A percentile compares a stretch with the other conserved stretches of the same genome.
These are phyloP conservation scores for Diophrys appendiculata DNA, from an alignment of 73 alveolate genomes.

Conservation along the genomic window DNA sequence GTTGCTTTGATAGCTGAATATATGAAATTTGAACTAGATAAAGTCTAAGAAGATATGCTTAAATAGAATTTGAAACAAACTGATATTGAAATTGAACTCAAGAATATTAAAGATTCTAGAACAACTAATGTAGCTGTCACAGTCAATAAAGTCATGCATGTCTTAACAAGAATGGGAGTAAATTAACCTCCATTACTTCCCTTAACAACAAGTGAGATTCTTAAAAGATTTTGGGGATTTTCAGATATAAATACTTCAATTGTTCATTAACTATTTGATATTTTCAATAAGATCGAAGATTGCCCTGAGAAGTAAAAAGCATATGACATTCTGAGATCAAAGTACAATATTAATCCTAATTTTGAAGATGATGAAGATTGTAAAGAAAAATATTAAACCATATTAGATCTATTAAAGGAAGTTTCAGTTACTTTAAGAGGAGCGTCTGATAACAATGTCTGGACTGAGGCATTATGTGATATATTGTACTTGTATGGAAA, in stretches of 20 bases:
- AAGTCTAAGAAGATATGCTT: conserved; percentile 56
- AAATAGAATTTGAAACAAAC: conserved; percentile 56
- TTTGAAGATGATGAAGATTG: conserved; percentile 7
- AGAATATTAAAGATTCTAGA: conserved; percentile 72
- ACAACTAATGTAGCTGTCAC: conserved; percentile 81
- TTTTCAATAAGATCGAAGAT: conserved; percentile 7
- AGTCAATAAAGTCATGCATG: conserved; percentile 82
- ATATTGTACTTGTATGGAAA: conserved; percentile 48
- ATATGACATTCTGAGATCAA: conserved; percentile 3
- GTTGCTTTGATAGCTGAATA: conserved; percentile 86
- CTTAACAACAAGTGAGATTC: conserved; percentile 72
- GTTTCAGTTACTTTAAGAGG: conserved; percentile 29
- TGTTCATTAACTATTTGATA: conserved; percentile 57
- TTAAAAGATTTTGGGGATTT: conserved; percentile 67
- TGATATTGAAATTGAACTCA: conserved; percentile 68
- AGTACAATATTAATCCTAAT: not conserved
- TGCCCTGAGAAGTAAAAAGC: not conserved
- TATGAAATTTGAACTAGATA: conserved; percentile 78
- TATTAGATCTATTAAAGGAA: conserved; percentile 13
- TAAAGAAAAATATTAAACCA: not conserved
- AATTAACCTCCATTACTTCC: conserved; percentile 80
- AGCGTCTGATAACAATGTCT: conserved; percentile 6
- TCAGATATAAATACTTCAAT: conserved; percentile 53
- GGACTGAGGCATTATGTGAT: conserved; percentile 62
- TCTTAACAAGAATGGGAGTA: conserved; percentile 59